Evolutionary conservation across 192 early-diverging fungal genomes (phyloP).

Genomic region (Backusella macrospora): DNA sequence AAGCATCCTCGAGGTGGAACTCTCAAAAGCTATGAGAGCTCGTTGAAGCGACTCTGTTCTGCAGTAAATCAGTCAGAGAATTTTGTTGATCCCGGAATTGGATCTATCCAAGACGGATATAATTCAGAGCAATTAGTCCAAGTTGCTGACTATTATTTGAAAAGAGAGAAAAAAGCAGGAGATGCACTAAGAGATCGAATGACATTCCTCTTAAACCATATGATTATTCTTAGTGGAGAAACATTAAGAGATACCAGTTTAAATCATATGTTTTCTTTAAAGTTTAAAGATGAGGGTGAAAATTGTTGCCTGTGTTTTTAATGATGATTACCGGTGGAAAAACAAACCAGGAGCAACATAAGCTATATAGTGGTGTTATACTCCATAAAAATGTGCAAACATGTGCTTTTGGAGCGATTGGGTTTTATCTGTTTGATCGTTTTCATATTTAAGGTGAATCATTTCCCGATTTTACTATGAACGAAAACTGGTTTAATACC

Average conservation of each 20-base stretch:
- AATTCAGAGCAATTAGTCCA: neutral
- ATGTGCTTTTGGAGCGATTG: constrained; percentile 14
- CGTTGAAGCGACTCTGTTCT: neutral
- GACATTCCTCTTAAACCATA: too few species aligned
- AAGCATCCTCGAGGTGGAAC: neutral
- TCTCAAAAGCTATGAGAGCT: neutral
- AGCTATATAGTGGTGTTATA: neutral
- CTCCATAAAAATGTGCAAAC: neutral
- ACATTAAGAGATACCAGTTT: neutral
- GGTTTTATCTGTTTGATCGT: neutral
- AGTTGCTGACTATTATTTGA: neutral
- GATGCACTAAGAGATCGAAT: neutral
- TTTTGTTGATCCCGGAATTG: too few species aligned
- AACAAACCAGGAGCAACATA: neutral
- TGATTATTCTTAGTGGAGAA: constrained; percentile 4
- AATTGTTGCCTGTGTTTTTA: neutral
- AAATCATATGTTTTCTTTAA: neutral
- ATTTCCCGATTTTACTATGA: neutral
- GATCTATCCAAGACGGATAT: too few species aligned
- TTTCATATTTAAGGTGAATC: neutral
- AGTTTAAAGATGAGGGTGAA: constrained; percentile 7
- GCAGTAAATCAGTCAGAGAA: neutral
- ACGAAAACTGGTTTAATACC: neutral
- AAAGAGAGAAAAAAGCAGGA: neutral
- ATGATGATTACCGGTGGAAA: neutral